Base-by-base conservation (phyloP, 2,329 filamentous ascomycete species). In the Penicillium sp. region DNA sequence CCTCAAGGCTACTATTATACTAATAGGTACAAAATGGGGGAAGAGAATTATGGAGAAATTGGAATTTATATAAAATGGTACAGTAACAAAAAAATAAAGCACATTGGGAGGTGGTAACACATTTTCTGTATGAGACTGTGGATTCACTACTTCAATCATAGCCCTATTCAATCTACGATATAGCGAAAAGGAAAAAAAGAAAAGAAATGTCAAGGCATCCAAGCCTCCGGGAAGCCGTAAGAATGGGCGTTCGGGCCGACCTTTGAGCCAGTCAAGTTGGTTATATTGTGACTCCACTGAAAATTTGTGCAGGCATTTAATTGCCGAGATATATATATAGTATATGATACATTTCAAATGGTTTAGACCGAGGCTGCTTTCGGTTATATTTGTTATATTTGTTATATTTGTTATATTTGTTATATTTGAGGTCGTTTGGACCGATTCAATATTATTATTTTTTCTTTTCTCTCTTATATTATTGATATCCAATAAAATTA, bases 141-240 rank as follows among this genome's bases (percentile, higher is more conserved):
- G 22, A 4, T 24, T 24, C 22, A 24, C 4, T 24, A 24, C 24
- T 26, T 26, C 24, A 26, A 8, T 2, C 7, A 26, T 7, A 2
- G 7, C 24, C 7, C 24, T 26, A 26, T 26, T n/a, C n/a, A n/a
- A n/a, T n/a, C n/a, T n/a, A n/a, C n/a, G 7, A 26, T 26, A 26
- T 26, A 24, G 24, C 24, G 24, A 24, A 24, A 24, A n/a, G n/a
- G n/a, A n/a, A 24, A 24, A 4, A 26, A 26, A 26, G 24, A 26
- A 26, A 26, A 26, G 24, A 26, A 26, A 26, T 26, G 7, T 8
- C 50, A 52, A 52, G 40, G 20, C 31, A n/a, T 32, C 35, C n/a
- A 52, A 52, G 50, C 50, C 35, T 46, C 45, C 50, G 47, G 47
- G 34, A 32, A 40, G 47, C 47, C 47, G 42, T 44, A 14, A 9